phyloP scores from a whole-genome alignment of 2,329 filamentous ascomycete genomes.

The Chrysoporthe deuterocubensis region DNA sequence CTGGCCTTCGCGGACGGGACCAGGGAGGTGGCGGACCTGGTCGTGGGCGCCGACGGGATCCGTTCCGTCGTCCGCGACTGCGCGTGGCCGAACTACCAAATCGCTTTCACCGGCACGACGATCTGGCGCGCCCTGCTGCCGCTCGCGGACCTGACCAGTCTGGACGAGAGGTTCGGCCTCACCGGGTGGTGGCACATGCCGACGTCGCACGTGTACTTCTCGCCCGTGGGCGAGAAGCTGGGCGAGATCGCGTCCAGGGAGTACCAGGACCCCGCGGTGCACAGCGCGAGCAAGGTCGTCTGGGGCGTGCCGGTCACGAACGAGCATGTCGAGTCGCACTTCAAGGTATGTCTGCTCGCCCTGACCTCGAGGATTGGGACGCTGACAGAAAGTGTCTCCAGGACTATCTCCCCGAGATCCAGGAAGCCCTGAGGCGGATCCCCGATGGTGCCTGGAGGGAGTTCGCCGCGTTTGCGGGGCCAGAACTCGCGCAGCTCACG shows the following conservation, averaged over 20 bases:
- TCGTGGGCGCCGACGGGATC: slow-evolving; percentile 58
- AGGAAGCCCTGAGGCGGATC: slow-evolving; percentile 9
- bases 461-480: slow-evolving; percentile 38
- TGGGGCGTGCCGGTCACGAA: slow-evolving; percentile 45
- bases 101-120: slow-evolving; percentile 45
- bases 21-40: slow-evolving; percentile 46
- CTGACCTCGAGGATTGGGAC: no score
- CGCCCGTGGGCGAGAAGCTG: slow-evolving; percentile 43
- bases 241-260: slow-evolving; percentile 46
- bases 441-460: slow-evolving; percentile 29
- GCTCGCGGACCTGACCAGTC: slow-evolving; percentile 39
- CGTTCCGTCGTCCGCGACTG: slow-evolving; percentile 44
- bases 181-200: slow-evolving; percentile 51
- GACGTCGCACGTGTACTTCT: slow-evolving; percentile 47
- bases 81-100: slow-evolving; percentile 31
- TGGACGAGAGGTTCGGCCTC: slow-evolving; percentile 34
- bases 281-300: slow-evolving; percentile 38
- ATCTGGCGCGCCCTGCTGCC: slow-evolving; percentile 52
- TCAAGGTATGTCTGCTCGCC: slow-evolving; percentile 34
- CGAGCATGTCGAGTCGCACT: slow-evolving; percentile 42
- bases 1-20: slow-evolving; percentile 51
- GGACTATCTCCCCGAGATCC: slow-evolving; percentile 27
- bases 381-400: neutral
- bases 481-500: slow-evolving; percentile 36
- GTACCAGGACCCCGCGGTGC: slow-evolving; percentile 38